These are phyloP conservation scores for Pseudocercospora ulei DNA, from an alignment of 2,329 filamentous ascomycete genomes.

Conservation along the genomic window DNA sequence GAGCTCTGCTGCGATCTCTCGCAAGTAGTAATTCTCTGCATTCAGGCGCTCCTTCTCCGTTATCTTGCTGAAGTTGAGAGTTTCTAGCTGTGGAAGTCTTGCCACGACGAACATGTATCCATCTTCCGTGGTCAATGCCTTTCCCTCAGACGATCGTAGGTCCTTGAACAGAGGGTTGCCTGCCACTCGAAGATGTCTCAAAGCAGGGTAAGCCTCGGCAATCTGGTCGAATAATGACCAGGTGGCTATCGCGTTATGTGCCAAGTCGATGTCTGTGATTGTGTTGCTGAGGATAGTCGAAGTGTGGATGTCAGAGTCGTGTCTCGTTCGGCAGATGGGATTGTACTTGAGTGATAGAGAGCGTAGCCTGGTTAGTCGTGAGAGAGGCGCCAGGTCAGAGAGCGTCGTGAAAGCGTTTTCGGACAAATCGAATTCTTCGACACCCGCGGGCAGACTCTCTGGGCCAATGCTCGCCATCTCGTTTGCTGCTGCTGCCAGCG, in stretches of 20 bases:
- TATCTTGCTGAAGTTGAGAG: conserved; percentile 63
- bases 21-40: conserved; percentile 88
- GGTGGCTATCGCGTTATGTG: conserved; percentile 41
- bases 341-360: conserved; percentile 63
- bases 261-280: conserved; percentile 39
- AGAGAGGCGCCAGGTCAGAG: conserved; percentile 50
- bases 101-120: conserved; percentile 82
- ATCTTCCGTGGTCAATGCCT: conserved; percentile 55
- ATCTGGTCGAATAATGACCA: conserved; percentile 70
- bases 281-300: conserved; percentile 29
- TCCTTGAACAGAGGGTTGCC: conserved; percentile 74
- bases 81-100: conserved; percentile 57
- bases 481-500: conserved; percentile 42
- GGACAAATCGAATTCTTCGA: conserved; percentile 60
- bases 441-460: conserved; percentile 40
- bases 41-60: conserved; percentile 66
- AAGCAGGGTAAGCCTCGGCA: conserved; percentile 56
- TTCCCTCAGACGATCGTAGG: conserved; percentile 38
- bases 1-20: conserved; percentile 68
- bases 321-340: conserved; percentile 46
- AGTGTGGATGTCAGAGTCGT: neutral
- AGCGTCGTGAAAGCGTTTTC: conserved; percentile 59
- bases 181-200: conserved; percentile 66
- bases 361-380: conserved; percentile 47
- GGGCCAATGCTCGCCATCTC: conserved; percentile 31